Evolutionary conservation across 768 basidiomycete genomes (phyloP), one percentile per base, ranked within the genome.

Genomic region (Cystobasidium onofrii): DNA sequence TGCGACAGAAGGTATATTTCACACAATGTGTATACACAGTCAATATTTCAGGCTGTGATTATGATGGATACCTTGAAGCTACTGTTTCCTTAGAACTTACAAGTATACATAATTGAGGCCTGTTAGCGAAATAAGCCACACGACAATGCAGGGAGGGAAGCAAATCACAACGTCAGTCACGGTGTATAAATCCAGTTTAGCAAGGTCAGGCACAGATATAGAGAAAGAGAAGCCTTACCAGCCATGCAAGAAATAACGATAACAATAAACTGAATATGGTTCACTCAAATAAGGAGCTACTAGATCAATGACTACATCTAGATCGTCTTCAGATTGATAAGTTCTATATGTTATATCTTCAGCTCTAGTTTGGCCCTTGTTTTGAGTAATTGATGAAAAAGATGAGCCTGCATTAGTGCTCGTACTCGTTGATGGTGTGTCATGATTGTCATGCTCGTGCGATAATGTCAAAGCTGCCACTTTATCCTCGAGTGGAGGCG

Each of bases 211-310:
- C 18, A 20, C 10, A 7, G 1, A 27, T 17, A 76, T 7, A 33
- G 36, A 43, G 41, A 43, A 43, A 43, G 9, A 43, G n/a, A n/a
- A 43, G 41, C 7, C 91, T 78, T 72, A 96, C 96, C 96, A 99
- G 78, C 93, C 90, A 80, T 92, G 87, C 7, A 99, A 86, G 81
- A 99, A 99, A 81, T 99, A 97, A 1, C 94, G 89, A 78, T 93
- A 97, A n/a, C 62, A 65, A 66, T 75, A 97, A 52, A 92, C 88
- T 66, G 95, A 91, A 82, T 92, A 98, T 52, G 95, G 95, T 82
- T 97, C 94, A 76, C 89, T 91, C 79, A 97, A 87, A 83, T 96
- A 93, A 78, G 85, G 88, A 83, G 94, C 89, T 1, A 95, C 89
- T 73, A 97, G 86, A 23, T 85, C 84, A 86, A 95, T 92, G 79